A percentile compares a stretch with the other conserved stretches of the same genome.
Evolutionary conservation across 73 alveolate species (phyloP).

Genomic region (Stentor roeselii): DNA sequence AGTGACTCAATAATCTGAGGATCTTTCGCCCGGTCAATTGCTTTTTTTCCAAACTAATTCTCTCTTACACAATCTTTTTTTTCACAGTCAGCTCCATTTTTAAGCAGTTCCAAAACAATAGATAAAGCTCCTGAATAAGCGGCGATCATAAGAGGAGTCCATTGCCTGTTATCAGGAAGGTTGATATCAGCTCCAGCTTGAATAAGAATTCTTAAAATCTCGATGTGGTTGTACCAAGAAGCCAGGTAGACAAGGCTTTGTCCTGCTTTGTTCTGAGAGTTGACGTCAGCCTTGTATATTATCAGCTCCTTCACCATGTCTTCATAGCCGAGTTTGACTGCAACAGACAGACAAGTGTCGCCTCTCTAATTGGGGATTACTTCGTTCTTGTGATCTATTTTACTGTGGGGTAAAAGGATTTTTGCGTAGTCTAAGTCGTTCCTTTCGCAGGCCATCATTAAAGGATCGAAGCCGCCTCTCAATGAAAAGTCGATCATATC

Average conservation of each 20-base stretch:
- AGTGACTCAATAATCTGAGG: neutral
- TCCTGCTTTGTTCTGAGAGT: constrained; percentile 40
- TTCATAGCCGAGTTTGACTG: neutral
- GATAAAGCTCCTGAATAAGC: neutral
- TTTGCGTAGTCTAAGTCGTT: neutral
- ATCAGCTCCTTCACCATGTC: neutral
- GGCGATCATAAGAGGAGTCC: constrained; percentile 53
- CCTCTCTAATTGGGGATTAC: neutral
- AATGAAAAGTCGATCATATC: neutral
- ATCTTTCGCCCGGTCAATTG: constrained; percentile 30
- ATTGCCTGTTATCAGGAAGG: constrained; percentile 43
- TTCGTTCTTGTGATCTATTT: neutral
- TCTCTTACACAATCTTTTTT: neutral
- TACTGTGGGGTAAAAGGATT: neutral
- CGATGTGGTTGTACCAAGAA: constrained; percentile 34
- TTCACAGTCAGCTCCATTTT: constrained; percentile 27
- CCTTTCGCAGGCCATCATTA: neutral
- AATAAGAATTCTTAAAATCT: constrained; percentile 32
- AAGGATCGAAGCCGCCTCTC: neutral
- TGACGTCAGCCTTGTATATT: constrained; percentile 27
- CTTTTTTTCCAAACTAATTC: constrained; percentile 26
- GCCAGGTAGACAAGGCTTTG: constrained; percentile 46
- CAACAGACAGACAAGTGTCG: neutral
- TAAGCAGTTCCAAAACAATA: neutral
- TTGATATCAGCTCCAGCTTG: constrained; percentile 45